Conservation (phyloP, 106 monocot species). For the Dendrobium nobile region DNA sequence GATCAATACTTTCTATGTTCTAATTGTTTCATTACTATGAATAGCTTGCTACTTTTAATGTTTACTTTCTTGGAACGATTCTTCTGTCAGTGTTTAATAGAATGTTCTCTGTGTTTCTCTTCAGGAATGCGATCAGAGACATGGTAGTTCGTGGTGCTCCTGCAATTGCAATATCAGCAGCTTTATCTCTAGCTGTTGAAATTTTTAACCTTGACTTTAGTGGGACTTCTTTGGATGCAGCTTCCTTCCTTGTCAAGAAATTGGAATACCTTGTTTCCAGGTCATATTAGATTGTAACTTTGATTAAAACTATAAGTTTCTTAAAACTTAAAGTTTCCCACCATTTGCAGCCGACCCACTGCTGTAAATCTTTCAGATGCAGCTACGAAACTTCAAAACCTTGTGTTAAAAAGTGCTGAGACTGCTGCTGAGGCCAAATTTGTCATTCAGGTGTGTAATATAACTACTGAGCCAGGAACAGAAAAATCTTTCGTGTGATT, state of each 20-base stretch:
- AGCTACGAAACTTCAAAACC: constrained; percentile 64
- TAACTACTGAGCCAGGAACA: neutral
- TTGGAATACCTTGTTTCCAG: constrained; percentile 91
- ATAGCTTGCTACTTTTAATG: neutral
- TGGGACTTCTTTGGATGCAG: constrained; percentile 67
- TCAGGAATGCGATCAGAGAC: constrained; percentile 88
- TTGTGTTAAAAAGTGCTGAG: constrained; percentile 43
- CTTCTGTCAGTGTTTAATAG: neutral
- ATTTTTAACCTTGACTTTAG: constrained; percentile 46
- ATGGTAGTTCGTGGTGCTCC: constrained; percentile 98
- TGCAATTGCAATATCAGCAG: constrained; percentile 95
- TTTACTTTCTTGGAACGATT: neutral
- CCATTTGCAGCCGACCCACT: constrained; percentile 70
- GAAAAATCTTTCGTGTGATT: neutral
- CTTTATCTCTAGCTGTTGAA: constrained; percentile 86
- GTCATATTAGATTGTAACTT: constrained; percentile 21
- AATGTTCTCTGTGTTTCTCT: neutral
- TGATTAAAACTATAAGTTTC: neutral
- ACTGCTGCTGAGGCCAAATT: constrained; percentile 44
- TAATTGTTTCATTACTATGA: neutral
- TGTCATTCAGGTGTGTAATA: constrained; percentile 61
- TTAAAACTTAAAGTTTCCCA: neutral
- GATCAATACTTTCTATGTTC: neutral
- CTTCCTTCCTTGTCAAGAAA: constrained; percentile 59
- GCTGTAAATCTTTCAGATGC: constrained; percentile 98